Evolutionary conservation across 495 filamentous ascomycete genomes (phyloP), one percentile per base, ranked within the genome.

Genomic region (Aspergillus conjunctus): DNA sequence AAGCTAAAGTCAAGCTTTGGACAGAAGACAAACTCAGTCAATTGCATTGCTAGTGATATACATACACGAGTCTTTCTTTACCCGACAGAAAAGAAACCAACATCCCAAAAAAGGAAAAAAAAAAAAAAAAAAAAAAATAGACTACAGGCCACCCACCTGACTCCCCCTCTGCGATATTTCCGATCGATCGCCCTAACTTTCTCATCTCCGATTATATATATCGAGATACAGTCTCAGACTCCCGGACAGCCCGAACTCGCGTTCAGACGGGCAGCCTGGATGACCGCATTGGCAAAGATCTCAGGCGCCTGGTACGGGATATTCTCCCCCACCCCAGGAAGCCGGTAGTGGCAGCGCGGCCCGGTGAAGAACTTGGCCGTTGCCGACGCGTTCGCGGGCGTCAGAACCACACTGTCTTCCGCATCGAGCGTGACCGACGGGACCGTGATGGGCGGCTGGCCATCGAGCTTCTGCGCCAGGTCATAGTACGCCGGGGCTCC

Each of bases 361-460:
- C 52, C 52, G 10, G 52, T 54, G 18, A 54, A 54, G 52, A 54
- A 54, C 33, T 54, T 54, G 17, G 52, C 52, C 3, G 33, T 54
- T 1, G 52, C n/a, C 9, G 52, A 54, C 8, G 17, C 52, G 21
- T 54, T 43, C 4, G 52, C 21, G 0, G 52, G 52, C 2, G 33
- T 43, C 7, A 54, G 33, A 14, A 54, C 52, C 33, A 54, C 52
- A 30, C 52, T 54, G 10, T 54, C 15, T 17, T 41, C 52, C 4
- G 52, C 33, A 26, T 54, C 52, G 0, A 54, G 33, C 34, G 52
- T 54, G 3, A 54, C 52, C 15, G 52, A 20, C 0, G 52, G 52
- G 4, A 54, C 52, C 9, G 34, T 54, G 15, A 54, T 54, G 3
- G 33, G 33, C 7, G 52, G 52, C 33, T 54, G 52, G 33, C 17